These are phyloP conservation scores for Aureobasidium melanogenum DNA, from an alignment of 2,329 filamentous ascomycete genomes.

Conservation along the genomic window DNA sequence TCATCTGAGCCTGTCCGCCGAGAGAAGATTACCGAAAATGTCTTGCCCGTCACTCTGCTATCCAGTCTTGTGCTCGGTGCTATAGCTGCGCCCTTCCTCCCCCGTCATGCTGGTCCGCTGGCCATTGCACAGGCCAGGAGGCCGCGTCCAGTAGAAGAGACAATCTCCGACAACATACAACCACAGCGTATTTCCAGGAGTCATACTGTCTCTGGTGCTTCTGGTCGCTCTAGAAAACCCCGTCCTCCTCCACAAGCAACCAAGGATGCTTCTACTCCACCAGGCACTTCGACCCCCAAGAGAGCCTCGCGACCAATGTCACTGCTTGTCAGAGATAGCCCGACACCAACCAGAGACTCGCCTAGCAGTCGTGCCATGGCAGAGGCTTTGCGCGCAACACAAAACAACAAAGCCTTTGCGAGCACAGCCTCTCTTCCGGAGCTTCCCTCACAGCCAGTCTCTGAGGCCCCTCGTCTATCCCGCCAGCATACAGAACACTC, in stretches of 20 bases:
- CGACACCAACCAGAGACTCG: not conserved
- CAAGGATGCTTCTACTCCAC: not conserved
- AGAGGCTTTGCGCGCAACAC: conserved; percentile 23
- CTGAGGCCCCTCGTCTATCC: conserved; percentile 15
- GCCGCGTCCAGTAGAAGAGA: conserved; percentile 55
- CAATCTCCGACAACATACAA: conserved; percentile 50
- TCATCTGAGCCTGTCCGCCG: conserved; percentile 58
- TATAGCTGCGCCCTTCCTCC: conserved; percentile 64
- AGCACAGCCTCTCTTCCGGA: conserved; percentile 28
- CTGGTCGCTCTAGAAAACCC: conserved; percentile 36
- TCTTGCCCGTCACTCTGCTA: conserved; percentile 69
- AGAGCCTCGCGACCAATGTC: conserved; percentile 5
- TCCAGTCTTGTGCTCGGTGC: conserved; percentile 73
- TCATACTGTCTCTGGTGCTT: conserved; percentile 53
- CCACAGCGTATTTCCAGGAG: conserved; percentile 55
- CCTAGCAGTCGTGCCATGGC: not conserved
- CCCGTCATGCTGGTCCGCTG: conserved; percentile 69
- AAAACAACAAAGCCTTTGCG: conserved; percentile 21
- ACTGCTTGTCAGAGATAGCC: not conserved
- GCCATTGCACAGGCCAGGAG: conserved; percentile 75
- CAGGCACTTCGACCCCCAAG: not conserved
- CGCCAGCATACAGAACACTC: conserved; percentile 26
- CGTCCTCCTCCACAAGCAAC: conserved; percentile 22
- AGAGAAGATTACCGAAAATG: conserved; percentile 74
- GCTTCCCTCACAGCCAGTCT: conserved; percentile 14